Conservation (phyloP, 2,329 filamentous ascomycete species). For the Nemania bipapillata region DNA sequence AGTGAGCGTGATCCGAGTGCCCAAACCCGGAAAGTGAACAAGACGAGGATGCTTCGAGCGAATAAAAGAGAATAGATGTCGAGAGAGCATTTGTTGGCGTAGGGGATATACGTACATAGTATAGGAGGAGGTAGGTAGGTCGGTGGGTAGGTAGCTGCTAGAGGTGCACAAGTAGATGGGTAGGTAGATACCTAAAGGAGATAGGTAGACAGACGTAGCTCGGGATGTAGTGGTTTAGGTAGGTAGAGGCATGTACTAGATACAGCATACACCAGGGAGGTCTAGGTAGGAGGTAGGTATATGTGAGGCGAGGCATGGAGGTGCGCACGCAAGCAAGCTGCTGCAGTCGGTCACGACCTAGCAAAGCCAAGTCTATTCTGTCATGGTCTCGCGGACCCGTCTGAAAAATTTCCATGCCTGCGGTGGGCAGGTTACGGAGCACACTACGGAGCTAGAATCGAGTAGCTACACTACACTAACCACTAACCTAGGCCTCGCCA, state of each 20-base stretch:
- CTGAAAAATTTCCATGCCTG: constrained; percentile 34
- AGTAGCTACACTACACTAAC: constrained; percentile 5
- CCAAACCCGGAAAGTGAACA: background rate
- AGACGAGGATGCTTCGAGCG: constrained; percentile 6
- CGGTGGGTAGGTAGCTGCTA: constrained; percentile 8
- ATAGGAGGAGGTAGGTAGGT: background rate
- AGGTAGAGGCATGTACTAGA: constrained; percentile 3
- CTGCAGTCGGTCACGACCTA: constrained; percentile 24
- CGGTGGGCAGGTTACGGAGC: constrained; percentile 28
- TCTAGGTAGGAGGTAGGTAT: background rate
- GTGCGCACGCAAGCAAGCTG: constrained; percentile 30
- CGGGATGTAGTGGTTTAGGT: background rate
- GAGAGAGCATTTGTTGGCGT: constrained; percentile 18
- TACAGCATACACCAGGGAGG: background rate
- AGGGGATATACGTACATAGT: constrained; percentile 3
- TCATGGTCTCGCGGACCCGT: constrained; percentile 28
- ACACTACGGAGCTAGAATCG: constrained; percentile 15
- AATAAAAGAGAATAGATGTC: constrained; percentile 11
- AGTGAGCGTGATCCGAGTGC: constrained; percentile 6
- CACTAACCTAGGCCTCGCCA: constrained; percentile 13
- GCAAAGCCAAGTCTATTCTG: constrained; percentile 27
- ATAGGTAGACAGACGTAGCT: constrained; percentile 9
- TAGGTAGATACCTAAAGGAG: constrained; percentile 10
- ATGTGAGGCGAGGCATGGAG: constrained; percentile 28
- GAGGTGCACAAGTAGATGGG: constrained; percentile 5